Evolutionary conservation across 2,329 filamentous ascomycete species (phyloP), one percentile per base, ranked within the genome.

Genomic region (Phialemonium atrogriseum): DNA sequence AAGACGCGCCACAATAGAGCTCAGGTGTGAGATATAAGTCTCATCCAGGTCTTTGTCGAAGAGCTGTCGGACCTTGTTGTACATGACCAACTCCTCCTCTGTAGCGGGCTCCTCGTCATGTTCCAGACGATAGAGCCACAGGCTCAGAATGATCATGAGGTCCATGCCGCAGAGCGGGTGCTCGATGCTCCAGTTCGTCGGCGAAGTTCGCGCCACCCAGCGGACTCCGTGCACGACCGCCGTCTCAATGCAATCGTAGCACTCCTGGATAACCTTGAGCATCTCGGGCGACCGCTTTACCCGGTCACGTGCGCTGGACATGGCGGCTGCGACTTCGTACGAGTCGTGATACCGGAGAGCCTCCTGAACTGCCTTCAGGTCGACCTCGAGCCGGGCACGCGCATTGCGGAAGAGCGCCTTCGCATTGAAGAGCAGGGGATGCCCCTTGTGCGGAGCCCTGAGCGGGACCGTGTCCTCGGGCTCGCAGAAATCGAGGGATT

Each of bases 101-200:
- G 78, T 84, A 20, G 85, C 83, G 16, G 81, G 80, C 65, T 96
- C 89, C 44, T 94, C 88, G 67, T 98, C 91, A 66, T 96, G 88
- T 81, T 98, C 91, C 68, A 98, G 81, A 64, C 88, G 87, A 68
- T 95, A 96, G 49, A 98, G 80, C 91, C 91, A 98, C 46, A 96
- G 70, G 51, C 86, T 95, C 47, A 98, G 80, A 48, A 95, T 91
- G 56, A 96, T 91, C 77, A 98, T 94, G 45, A 96, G 72, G 58
- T 98, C 91, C 65, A 98, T 77, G 41, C 89, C 89, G 52, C 88
- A 95, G 36, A 98, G 78, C 32, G 91, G 88, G 57, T 98, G 89
- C 65, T 98, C 91, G 39, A 96, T 85, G 56, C 89, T 96, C 91
- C 91, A 98, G 62, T 96, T 96, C 27, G 91, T 95, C 14, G 91